These are phyloP conservation scores for Fusarium bactridioides DNA, from an alignment of 2,329 filamentous ascomycete genomes.

Conservation along the genomic window DNA sequence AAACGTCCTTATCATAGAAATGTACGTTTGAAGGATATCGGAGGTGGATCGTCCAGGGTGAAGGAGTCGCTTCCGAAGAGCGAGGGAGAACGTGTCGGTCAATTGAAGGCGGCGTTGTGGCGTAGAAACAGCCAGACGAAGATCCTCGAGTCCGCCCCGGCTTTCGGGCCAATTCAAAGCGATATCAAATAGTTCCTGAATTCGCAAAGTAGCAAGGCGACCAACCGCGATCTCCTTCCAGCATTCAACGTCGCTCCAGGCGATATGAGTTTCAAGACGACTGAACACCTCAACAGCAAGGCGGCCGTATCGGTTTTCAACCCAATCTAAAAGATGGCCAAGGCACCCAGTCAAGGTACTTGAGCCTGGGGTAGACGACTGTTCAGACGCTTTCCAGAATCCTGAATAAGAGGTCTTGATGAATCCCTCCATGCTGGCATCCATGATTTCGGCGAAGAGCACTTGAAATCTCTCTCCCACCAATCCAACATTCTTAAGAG, in stretches of 20 bases:
- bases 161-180: slow-evolving; percentile 78
- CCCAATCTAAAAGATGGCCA: slow-evolving; percentile 68
- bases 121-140: slow-evolving; percentile 74
- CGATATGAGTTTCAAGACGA: slow-evolving; percentile 54
- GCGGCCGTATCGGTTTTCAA: slow-evolving; percentile 71
- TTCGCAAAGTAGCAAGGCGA: slow-evolving; percentile 73
- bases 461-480: slow-evolving; percentile 75
- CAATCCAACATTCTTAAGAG: slow-evolving; percentile 70
- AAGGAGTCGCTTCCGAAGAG: slow-evolving; percentile 71
- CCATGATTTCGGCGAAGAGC: slow-evolving; percentile 75
- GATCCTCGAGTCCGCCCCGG: slow-evolving; percentile 75
- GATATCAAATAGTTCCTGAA: slow-evolving; percentile 80
- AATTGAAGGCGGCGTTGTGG: slow-evolving; percentile 73
- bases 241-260: slow-evolving; percentile 66
- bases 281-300: slow-evolving; percentile 69
- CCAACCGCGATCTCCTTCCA: slow-evolving; percentile 76
- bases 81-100: slow-evolving; percentile 72
- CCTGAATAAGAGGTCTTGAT: slow-evolving; percentile 69
- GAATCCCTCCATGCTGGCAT: slow-evolving; percentile 69
- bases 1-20: slow-evolving; percentile 80
- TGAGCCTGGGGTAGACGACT: slow-evolving; percentile 16
- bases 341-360: slow-evolving; percentile 62
- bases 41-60: slow-evolving; percentile 80
- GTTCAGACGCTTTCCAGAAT: slow-evolving; percentile 58
- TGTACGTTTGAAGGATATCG: slow-evolving; percentile 79